Conservation (phyloP, 2,329 filamentous ascomycete genomes). For the Calonectria pseudoreteaudii region DNA sequence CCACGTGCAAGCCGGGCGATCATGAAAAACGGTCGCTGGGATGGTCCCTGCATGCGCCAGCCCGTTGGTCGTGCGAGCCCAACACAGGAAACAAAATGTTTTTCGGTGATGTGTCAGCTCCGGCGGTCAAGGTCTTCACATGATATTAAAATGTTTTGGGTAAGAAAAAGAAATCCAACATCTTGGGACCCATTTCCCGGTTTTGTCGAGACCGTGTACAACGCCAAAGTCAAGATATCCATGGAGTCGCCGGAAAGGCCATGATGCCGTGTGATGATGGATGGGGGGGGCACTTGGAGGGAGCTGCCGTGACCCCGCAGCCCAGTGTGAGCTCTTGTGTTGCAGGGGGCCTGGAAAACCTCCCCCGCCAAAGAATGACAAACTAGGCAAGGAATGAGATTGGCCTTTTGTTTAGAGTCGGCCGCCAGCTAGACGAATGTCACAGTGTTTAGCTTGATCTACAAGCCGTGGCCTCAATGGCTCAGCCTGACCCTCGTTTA, state of each 20-base stretch:
- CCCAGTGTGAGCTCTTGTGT: background rate
- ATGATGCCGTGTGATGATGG: background rate
- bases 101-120: background rate
- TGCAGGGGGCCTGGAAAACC: background rate
- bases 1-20: background rate
- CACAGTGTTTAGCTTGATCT: slow-evolving; percentile 3
- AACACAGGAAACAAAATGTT: background rate
- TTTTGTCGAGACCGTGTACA: background rate
- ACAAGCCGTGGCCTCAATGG: background rate
- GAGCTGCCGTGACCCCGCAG: slow-evolving; percentile 7
- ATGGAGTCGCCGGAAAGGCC: background rate
- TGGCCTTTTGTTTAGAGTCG: background rate
- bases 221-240: background rate
- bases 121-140: background rate
- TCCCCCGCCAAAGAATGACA: background rate
- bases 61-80: background rate
- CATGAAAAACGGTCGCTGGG: background rate
- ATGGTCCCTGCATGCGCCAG: slow-evolving; percentile 3
- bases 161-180: background rate
- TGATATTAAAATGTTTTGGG: background rate
- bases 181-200: background rate
- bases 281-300: background rate
- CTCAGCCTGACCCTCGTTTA: background rate
- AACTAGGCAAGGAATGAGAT: background rate
- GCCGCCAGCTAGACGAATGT: slow-evolving; percentile 1